Evolutionary conservation across 2,329 filamentous ascomycete species (phyloP), one percentile per base, ranked within the genome.

Genomic region (Ophiostoma ips): DNA sequence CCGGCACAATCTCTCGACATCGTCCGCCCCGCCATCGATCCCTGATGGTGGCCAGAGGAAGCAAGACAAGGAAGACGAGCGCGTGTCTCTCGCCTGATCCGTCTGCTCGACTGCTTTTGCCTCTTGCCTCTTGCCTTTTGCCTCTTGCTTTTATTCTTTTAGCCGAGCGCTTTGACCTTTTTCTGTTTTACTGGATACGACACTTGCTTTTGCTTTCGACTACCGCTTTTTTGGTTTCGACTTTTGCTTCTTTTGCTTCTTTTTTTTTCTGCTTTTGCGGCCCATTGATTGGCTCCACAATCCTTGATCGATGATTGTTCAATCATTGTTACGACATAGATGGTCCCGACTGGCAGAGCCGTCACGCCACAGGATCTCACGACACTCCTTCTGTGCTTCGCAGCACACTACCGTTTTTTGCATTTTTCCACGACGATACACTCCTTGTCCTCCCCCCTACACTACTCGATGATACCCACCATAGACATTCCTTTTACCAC

Each of bases 401-500:
- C 40, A 30, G n/a, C n/a, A 15, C 15, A 30, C 38, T 28, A 28
- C 38, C 38, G 24, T 41, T 31, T 43, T 9, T 21, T 19, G 18
- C 3, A 37, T 7, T 21, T 16, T 12, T 38, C 24, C 38, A 31
- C 28, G 15, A 43, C 35, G 19, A 43, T 43, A 43, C 40, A 43
- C 30, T 43, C 40, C 40, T 43, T 43, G 30, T 38, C n/a, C n/a
- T n/a, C n/a, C n/a, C n/a, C n/a, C n/a, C n/a, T 31, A 31, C 7
- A 31, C 30, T 57, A 28, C 24, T 55, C 53, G 63, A 64, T 61
- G 63, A 69, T 67, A 68, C 66, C 66, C 64, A 63, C 62, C 63
- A 68, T 68, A 70, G 64, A 71, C 68, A 60, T 61, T 71, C 68
- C 65, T 70, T 70, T 56, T 54, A 49, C 11, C 44, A 28, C 24